These are phyloP conservation scores for Vanrija sp. DNA, from an alignment of 1,284 basidiomycete species.

Conservation along the genomic window DNA sequence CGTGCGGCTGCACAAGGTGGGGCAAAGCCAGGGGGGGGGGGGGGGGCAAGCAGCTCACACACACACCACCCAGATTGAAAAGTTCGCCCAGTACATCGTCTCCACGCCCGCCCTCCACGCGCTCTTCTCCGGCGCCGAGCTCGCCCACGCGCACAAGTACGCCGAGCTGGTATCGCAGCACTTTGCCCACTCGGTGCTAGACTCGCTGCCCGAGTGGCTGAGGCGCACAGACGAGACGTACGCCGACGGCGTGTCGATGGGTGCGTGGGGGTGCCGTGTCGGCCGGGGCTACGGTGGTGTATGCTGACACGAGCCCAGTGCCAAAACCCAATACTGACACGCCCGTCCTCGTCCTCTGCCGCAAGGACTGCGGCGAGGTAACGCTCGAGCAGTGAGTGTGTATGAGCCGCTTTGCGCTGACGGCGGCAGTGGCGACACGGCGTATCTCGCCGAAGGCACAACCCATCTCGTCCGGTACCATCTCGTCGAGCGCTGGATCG, in stretches of 20 bases:
- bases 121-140: constrained; percentile 70
- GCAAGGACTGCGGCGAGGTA: constrained; percentile 64
- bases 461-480: constrained; percentile 48
- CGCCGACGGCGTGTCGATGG: constrained; percentile 65
- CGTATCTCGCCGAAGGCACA: constrained; percentile 39
- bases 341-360: constrained; percentile 75
- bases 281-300: too few species aligned
- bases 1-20: constrained; percentile 77
- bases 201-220: constrained; percentile 70
- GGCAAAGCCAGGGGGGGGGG: too few species aligned
- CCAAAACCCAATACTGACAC: constrained; percentile 66
- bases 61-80: constrained; percentile 56
- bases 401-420: background rate
- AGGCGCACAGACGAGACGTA: constrained; percentile 66
- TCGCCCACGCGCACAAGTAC: constrained; percentile 73
- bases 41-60: too few species aligned
- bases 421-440: constrained; percentile 37
- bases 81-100: constrained; percentile 71
- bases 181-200: constrained; percentile 67
- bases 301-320: constrained; percentile 52
- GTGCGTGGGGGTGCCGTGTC: constrained; percentile 54
- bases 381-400: constrained; percentile 63
- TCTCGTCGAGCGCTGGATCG: constrained; percentile 45
- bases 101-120: constrained; percentile 64
- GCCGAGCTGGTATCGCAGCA: constrained; percentile 68